Percentiles rank a stretch among this genome's conserved stretches.
These are phyloP conservation scores for Cladosporium sphaerospermum DNA, from an alignment of 2,329 filamentous ascomycete genomes.

Conservation along the genomic window DNA sequence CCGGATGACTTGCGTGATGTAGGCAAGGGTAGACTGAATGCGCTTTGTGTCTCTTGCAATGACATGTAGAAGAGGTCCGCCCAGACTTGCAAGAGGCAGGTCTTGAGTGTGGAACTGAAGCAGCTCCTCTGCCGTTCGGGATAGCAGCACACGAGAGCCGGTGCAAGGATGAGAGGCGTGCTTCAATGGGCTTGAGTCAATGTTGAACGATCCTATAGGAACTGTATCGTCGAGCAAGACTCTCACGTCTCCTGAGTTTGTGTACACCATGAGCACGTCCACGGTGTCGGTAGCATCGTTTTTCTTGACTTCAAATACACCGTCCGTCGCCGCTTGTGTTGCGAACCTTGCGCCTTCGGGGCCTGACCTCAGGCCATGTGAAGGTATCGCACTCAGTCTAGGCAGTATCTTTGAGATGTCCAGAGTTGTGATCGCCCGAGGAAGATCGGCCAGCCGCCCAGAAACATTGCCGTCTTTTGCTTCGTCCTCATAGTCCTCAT, in stretches of 20 bases:
- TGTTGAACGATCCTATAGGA: constrained; percentile 21
- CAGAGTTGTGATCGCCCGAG: constrained; percentile 64
- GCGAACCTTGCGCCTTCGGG: constrained; percentile 23
- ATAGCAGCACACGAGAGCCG: constrained; percentile 69
- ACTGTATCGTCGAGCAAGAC: constrained; percentile 28
- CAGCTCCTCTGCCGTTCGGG: constrained; percentile 6
- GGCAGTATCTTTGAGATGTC: constrained; percentile 72
- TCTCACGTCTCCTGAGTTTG: constrained; percentile 13
- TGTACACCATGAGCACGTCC: constrained; percentile 11
- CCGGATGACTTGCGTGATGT: constrained; percentile 71
- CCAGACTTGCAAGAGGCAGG: constrained; percentile 23
- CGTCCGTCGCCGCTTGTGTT: constrained; percentile 22
- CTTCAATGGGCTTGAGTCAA: constrained; percentile 21
- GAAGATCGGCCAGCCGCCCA: constrained; percentile 41
- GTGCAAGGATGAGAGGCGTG: constrained; percentile 68
- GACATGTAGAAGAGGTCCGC: constrained; percentile 64
- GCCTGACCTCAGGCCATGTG: constrained; percentile 44
- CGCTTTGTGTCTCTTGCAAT: constrained; percentile 79
- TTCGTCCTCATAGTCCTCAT: constrained; percentile 6
- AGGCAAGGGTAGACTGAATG: constrained; percentile 77
- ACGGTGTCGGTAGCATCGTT: constrained; percentile 1
- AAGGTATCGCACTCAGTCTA: constrained; percentile 48
- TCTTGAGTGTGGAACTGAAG: constrained; percentile 16
- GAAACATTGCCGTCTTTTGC: constrained; percentile 34
- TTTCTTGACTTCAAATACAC: constrained; percentile 18